Evolutionary conservation across 306 rosid genomes (phyloP).

Genomic region (Castanea sativa): DNA sequence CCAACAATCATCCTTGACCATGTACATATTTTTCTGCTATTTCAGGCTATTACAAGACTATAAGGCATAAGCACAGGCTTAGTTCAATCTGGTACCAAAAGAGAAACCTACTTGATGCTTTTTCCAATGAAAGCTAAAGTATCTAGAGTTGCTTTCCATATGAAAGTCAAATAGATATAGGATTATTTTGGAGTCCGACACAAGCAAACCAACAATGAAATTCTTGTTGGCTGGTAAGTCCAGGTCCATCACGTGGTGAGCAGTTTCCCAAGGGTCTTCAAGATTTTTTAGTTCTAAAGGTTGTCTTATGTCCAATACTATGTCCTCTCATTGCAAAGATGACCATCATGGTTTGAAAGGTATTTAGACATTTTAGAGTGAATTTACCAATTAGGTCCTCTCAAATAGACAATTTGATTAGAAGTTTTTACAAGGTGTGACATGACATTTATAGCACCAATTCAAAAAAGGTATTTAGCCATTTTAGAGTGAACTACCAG

Average conservation of each 20-base stretch:
- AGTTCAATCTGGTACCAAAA: neutral
- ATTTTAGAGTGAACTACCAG: too few relatives aligned
- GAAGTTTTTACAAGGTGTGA: neutral
- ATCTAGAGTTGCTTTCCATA: neutral
- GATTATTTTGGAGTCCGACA: neutral
- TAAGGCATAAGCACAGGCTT: too few relatives aligned
- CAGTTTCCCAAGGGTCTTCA: too few relatives aligned
- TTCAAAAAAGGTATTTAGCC: too few relatives aligned
- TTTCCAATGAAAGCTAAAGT: neutral
- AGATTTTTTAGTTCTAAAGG: too few relatives aligned
- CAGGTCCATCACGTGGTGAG: too few relatives aligned
- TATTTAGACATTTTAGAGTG: neutral
- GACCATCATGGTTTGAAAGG: neutral
- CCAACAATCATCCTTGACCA: neutral
- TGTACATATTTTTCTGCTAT: neutral
- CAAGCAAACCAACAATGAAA: too few relatives aligned
- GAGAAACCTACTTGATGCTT: neutral
- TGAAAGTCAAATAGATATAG: neutral
- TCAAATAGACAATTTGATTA: neutral
- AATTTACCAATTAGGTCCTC: neutral
- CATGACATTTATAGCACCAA: too few relatives aligned
- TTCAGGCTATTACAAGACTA: too few relatives aligned
- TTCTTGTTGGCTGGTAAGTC: too few relatives aligned
- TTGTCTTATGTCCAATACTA: too few relatives aligned
- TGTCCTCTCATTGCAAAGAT: neutral